phyloP scores from a whole-genome alignment of 441 rosid genomes.

The Omphalea diandra region DNA sequence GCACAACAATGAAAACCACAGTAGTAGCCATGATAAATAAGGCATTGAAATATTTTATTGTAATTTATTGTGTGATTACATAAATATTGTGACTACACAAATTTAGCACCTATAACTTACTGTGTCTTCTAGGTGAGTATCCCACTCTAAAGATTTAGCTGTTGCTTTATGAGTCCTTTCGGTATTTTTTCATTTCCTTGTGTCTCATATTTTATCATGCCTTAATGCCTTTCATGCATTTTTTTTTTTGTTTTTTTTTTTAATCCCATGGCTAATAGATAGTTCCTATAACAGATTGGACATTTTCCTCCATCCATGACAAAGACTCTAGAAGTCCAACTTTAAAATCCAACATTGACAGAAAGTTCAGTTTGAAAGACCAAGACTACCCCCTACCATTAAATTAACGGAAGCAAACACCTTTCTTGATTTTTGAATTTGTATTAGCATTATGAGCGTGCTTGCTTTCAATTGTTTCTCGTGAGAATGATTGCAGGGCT shows the following conservation, averaged over 20 bases:
- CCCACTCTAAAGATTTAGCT: too few relatives aligned
- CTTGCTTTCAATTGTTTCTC: too few relatives aligned
- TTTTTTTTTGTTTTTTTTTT: too few relatives aligned
- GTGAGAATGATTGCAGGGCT: too few relatives aligned
- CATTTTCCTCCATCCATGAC: not conserved
- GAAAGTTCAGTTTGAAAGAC: not conserved
- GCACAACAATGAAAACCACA: not conserved
- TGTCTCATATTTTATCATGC: not conserved
- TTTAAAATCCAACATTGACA: too few relatives aligned
- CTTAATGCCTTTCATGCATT: not conserved
- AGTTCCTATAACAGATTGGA: not conserved
- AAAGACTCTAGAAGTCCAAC: not conserved
- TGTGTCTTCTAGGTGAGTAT: too few relatives aligned
- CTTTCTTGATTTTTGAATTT: not conserved
- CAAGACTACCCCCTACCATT: not conserved
- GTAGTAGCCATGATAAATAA: not conserved
- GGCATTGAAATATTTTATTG: too few relatives aligned
- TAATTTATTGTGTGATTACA: too few relatives aligned
- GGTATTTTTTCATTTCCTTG: not conserved
- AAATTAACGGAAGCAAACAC: not conserved
- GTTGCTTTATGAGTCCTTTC: too few relatives aligned
- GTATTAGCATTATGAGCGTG: too few relatives aligned
- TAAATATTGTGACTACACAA: too few relatives aligned
- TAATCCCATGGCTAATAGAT: not conserved
- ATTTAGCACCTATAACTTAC: too few relatives aligned